Conservation (phyloP, 805 yeast species). For the Jamesozyma piceae region DNA sequence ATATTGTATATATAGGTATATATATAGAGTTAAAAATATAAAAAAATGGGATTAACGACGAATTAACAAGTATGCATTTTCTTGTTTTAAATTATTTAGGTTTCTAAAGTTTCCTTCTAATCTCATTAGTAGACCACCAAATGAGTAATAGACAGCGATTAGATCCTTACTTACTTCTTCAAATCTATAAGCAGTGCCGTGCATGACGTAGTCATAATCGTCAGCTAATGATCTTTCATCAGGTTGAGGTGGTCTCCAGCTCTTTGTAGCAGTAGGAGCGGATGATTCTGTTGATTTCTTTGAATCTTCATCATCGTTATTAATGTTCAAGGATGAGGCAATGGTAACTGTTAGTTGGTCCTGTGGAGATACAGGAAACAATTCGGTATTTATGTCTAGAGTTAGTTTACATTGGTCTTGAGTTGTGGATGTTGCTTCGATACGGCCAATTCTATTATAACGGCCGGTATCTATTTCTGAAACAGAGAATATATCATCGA, state of each 20-base stretch:
- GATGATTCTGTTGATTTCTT: constrained; percentile 23
- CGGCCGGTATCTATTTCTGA: constrained; percentile 79
- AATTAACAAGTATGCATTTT: constrained; percentile 80
- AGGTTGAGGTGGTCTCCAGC: constrained; percentile 56
- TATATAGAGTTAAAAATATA: background rate
- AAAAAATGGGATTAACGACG: constrained; percentile 38
- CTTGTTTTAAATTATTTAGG: constrained; percentile 83
- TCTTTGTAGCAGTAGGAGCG: constrained; percentile 27
- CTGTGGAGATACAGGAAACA: constrained; percentile 71
- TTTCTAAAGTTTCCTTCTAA: constrained; percentile 92
- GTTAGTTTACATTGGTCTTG: constrained; percentile 62
- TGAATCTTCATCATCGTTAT: constrained; percentile 36
- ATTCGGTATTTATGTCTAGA: constrained; percentile 81
- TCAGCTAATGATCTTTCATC: constrained; percentile 85
- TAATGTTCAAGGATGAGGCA: constrained; percentile 61
- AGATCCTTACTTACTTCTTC: constrained; percentile 65
- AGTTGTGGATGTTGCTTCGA: constrained; percentile 80
- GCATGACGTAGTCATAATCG: constrained; percentile 96
- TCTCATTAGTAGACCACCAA: constrained; percentile 90
- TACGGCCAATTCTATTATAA: constrained; percentile 84
- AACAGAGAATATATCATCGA: constrained; percentile 86
- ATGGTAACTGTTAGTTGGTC: constrained; percentile 80
- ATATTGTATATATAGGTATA: background rate
- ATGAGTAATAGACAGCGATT: constrained; percentile 85
- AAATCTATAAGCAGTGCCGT: constrained; percentile 93